Base-by-base conservation (phyloP, 192 early-diverging fungal genomes). In the Chytriomyces sp. region DNA sequence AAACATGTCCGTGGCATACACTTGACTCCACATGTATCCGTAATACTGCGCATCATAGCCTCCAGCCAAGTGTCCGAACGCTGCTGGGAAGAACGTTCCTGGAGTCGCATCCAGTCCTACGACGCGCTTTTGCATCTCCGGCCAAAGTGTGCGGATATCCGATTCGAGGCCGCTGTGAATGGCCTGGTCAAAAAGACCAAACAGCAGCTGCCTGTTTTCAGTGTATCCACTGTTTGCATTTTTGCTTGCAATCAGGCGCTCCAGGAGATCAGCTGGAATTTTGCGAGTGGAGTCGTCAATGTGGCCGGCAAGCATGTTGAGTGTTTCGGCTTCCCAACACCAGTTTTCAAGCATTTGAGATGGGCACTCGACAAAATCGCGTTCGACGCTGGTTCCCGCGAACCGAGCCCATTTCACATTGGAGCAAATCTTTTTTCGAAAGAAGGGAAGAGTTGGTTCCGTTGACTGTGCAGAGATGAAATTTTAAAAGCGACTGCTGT, bases 281-380 rank as follows among this genome's bases (percentile, higher is more conserved):
- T 86, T 85, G 65, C 91, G 82, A 9, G 72, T 73, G 7, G 87
- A 87, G 9, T 90, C 89, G 74, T 91, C 81, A 83, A 93, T 91
- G 74, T 96, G 94, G 72, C 87, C 82, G 48, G 91, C 86, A 61
- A 91, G 82, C 28, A 79, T 69, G 59, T 85, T 45, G 13, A 85
- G 75, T 61, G 82, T 79, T 53, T 64, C 48, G 8, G 24, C 10
- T 28, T 85, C 76, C 83, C 83, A 85, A 65, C 83, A 85, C 83
- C 83, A 85, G 45, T 82, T 96, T 82, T 95, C 94, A 28, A 95
- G 86, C 94, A 96, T 94, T 88, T 94, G 93, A 43, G 91, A 91
- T 16, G 94, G 94, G 28, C 92, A 92, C 86, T 96, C 94, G 26
- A 96, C 91, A 86, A 96, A 96, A 81, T 96, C 94, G 67, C 88